Percentiles rank a stretch among this genome's conserved stretches.
These are phyloP conservation scores for Rhypophila decipiens DNA, from an alignment of 495 filamentous ascomycete genomes.

Conservation along the genomic window DNA sequence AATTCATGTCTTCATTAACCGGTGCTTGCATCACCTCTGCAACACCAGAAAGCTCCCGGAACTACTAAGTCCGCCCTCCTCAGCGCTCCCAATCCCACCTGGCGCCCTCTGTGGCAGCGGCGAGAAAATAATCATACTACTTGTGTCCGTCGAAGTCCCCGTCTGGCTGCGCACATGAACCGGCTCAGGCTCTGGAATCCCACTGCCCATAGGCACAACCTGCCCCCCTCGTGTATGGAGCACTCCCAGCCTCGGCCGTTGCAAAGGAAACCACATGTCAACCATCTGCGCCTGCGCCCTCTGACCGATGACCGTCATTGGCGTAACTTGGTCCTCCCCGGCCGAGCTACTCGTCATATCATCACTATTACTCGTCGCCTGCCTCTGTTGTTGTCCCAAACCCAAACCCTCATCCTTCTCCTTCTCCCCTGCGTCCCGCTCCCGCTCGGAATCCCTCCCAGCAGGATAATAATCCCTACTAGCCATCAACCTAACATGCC, in stretches of 20 bases:
- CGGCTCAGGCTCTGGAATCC: background rate
- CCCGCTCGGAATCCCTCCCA: background rate
- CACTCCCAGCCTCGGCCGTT: background rate
- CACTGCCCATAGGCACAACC: background rate
- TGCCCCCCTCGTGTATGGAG: too few species aligned
- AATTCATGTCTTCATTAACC: too few species aligned
- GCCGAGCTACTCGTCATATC: background rate
- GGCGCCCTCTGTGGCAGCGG: background rate
- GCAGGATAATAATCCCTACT: background rate
- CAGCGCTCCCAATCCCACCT: background rate
- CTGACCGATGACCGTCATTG: background rate
- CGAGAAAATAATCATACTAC: background rate
- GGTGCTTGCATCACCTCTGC: conserved; percentile 6
- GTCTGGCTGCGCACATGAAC: background rate
- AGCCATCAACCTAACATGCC: too few species aligned
- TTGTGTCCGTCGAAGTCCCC: background rate
- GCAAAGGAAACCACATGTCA: background rate
- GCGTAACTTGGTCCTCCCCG: background rate
- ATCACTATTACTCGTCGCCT: too few species aligned
- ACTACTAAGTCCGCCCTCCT: conserved; percentile 2
- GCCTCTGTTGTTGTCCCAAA: too few species aligned
- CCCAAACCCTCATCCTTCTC: too few species aligned
- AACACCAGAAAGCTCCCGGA: conserved; percentile 6
- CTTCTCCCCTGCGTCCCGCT: background rate
- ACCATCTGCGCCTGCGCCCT: background rate